Conservation (phyloP, 2,329 filamentous ascomycete species). For the Lachnellula occidentalis region DNA sequence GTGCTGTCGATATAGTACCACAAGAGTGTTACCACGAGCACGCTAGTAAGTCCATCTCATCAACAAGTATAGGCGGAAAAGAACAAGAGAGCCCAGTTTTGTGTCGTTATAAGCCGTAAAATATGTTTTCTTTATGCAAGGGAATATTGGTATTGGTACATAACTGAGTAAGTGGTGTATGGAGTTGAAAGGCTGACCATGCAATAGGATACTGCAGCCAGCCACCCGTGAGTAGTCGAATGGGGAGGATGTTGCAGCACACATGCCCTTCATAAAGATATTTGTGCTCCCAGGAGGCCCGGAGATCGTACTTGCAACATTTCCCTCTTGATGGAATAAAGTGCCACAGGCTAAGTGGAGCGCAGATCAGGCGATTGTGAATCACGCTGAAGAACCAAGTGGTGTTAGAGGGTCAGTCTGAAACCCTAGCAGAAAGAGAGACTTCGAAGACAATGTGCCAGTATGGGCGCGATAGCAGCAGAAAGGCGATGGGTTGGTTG, state of each 20-base stretch:
- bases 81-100: too few relatives aligned
- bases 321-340: background rate
- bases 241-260: background rate
- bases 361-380: too few relatives aligned
- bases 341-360: background rate
- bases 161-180: background rate
- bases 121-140: background rate
- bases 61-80: background rate
- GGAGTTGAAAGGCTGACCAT: background rate
- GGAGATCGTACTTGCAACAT: background rate
- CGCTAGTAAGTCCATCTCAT: background rate
- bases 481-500: too few relatives aligned
- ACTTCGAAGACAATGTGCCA: too few relatives aligned
- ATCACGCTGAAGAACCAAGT: too few relatives aligned
- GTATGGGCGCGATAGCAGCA: too few relatives aligned
- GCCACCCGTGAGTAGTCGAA: background rate
- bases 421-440: too few relatives aligned
- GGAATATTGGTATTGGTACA: background rate
- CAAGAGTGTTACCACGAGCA: background rate
- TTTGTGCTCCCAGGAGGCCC: background rate
- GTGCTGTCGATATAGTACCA: too few relatives aligned
- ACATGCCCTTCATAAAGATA: background rate
- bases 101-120: background rate
- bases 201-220: background rate
- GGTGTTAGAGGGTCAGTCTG: too few relatives aligned